These are phyloP conservation scores for Henckelia pumila DNA, from an alignment of 257 asterid species.

Conservation along the genomic window DNA sequence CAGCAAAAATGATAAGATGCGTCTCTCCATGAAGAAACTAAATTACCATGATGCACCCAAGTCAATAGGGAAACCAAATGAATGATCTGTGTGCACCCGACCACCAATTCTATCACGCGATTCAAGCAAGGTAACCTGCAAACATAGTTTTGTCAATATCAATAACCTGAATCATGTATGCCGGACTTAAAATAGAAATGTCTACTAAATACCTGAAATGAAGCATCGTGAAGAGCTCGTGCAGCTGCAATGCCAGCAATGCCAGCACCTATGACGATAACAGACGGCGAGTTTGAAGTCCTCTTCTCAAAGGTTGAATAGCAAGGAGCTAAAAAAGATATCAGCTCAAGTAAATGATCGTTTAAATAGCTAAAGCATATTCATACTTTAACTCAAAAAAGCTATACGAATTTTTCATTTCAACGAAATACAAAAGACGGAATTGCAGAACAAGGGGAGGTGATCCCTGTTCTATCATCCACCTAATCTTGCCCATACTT, in stretches of 20 bases:
- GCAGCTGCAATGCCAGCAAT: conserved; percentile 92
- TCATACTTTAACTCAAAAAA: neutral
- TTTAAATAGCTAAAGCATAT: conserved; percentile 7
- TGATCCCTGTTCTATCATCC: neutral
- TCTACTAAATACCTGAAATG: conserved; percentile 55
- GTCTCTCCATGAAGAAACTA: conserved; percentile 3
- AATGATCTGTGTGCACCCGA: conserved; percentile 85
- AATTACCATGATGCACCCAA: conserved; percentile 99
- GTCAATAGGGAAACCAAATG: conserved; percentile 96
- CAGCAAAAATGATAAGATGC: neutral
- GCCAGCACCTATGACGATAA: conserved; percentile 92
- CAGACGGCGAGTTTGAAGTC: conserved; percentile 59
- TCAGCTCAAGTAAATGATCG: neutral
- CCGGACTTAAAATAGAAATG: neutral
- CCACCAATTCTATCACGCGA: conserved; percentile 95
- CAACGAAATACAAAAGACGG: neutral
- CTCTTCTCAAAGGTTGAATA: conserved; percentile 51
- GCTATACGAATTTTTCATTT: neutral
- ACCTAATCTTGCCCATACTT: neutral
- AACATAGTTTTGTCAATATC: conserved; percentile 15
- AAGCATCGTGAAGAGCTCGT: conserved; percentile 83
- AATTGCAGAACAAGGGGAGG: neutral
- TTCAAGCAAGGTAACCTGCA: conserved; percentile 84
- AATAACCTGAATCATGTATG: neutral
- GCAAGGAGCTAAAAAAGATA: conserved; percentile 47